Conservation (phyloP, 2,329 filamentous ascomycete species). For the Trichoderma sp. region DNA sequence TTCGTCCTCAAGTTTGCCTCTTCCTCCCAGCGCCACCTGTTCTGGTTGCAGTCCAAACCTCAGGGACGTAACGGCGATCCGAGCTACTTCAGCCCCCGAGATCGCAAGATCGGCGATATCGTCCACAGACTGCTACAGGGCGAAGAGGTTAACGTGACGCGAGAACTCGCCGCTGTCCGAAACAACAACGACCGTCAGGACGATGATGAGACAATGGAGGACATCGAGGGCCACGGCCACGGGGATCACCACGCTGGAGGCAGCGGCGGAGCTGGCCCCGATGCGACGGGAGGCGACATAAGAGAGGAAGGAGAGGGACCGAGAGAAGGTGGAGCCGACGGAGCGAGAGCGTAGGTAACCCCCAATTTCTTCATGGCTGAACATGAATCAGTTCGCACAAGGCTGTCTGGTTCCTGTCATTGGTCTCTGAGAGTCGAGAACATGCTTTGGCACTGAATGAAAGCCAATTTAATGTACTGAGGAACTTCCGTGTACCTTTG, state of each 20-base stretch:
- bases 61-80: slow-evolving; percentile 70
- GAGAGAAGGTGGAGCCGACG: slow-evolving; percentile 91
- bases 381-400: slow-evolving; percentile 32
- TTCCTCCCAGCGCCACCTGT: slow-evolving; percentile 86
- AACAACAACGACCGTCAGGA: slow-evolving; percentile 53
- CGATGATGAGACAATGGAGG: slow-evolving; percentile 60
- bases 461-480: slow-evolving; percentile 40
- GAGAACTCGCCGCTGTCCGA: slow-evolving; percentile 68
- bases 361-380: slow-evolving; percentile 38
- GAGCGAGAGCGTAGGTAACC: slow-evolving; percentile 96
- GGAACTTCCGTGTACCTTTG: slow-evolving; percentile 37
- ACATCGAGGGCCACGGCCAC: slow-evolving; percentile 67
- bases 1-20: slow-evolving; percentile 93
- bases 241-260: slow-evolving; percentile 60
- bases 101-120: slow-evolving; percentile 84
- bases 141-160: slow-evolving; percentile 78
- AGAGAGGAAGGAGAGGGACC: slow-evolving; percentile 86
- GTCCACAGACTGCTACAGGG: slow-evolving; percentile 84
- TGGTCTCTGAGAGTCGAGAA: slow-evolving; percentile 27
- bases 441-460: slow-evolving; percentile 28
- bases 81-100: slow-evolving; percentile 80
- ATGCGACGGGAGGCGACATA: slow-evolving; percentile 87
- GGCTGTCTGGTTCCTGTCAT: slow-evolving; percentile 32
- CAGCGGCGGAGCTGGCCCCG: slow-evolving; percentile 80
- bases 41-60: slow-evolving; percentile 93